Conservation (phyloP, 352 stramenopile genomes). For the Plasmopara halstedii region DNA sequence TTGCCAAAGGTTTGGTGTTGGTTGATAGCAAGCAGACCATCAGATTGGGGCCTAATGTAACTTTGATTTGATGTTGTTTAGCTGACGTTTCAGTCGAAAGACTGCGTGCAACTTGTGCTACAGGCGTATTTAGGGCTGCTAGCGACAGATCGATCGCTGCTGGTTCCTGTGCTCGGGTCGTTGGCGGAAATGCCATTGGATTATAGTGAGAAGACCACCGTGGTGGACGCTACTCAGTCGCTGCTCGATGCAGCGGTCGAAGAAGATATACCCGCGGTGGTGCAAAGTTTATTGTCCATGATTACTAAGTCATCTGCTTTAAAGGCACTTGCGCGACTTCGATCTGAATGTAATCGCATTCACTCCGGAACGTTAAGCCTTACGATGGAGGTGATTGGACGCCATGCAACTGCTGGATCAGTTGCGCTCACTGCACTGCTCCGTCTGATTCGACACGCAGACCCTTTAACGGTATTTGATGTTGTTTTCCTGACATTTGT, state of each 20-base stretch:
- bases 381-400: conserved; percentile 59
- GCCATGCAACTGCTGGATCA: conserved; percentile 47
- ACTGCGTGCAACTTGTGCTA: conserved; percentile 72
- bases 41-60: not conserved
- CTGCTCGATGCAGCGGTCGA: conserved; percentile 67
- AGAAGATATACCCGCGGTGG: conserved; percentile 68
- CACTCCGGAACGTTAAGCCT: conserved; percentile 40
- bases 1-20: conserved; percentile 43
- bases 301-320: conserved; percentile 38
- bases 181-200: conserved; percentile 67
- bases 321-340: conserved; percentile 46
- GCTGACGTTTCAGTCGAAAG: conserved; percentile 75
- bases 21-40: not conserved
- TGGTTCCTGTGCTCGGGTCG: conserved; percentile 74
- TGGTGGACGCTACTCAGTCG: conserved; percentile 58
- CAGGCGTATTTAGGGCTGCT: conserved; percentile 70
- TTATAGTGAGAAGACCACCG: conserved; percentile 45
- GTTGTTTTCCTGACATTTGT: conserved; percentile 53
- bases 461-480: conserved; percentile 49
- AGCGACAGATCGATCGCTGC: conserved; percentile 57
- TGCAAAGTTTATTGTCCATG: conserved; percentile 73
- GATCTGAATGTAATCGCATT: conserved; percentile 54
- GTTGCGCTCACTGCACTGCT: conserved; percentile 39
- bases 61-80: conserved; percentile 12
- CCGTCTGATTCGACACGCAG: conserved; percentile 32